Base-by-base conservation (phyloP, 108 stramenopile species). In the Nitzschia inconspicua region DNA sequence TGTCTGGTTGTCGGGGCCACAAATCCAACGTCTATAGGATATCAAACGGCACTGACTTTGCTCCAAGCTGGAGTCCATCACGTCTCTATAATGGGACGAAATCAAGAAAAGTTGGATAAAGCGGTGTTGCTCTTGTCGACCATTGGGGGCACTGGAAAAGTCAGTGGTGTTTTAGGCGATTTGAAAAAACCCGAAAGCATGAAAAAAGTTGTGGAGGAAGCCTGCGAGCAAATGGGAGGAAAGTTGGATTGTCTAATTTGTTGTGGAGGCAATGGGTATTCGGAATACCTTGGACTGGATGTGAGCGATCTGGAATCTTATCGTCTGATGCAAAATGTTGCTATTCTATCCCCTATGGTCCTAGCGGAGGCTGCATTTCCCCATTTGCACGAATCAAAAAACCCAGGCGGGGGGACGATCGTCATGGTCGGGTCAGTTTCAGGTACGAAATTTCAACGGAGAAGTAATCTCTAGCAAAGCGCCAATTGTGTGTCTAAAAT, bases 281-380 rank as follows among this genome's bases (percentile, higher is more conserved):
- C 61, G 24, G 61, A 63, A 22, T 63, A 63, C 24, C 46, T 63
- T 22, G 61, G 61, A 9, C 61, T 49, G 4, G 48, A 50, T 1
- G 61, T 34, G 9, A 34, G 22, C 0, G 61, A 63, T 19, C 48
- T 27, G 11, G 37, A 47, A 36, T 44, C 61, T 8, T 63, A 63
- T 50, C 61, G 61, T 3, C 35, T 50, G 19, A 63, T 50, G 61
- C 36, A 63, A n/a, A 36, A 63, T 31, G 61, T 63, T 19, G 61
- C 47, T 24, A 48, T 63, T n/a, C 20, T 63, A 24, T 63, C 61
- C 18, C 61, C 61, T 23, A 44, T 63, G 29, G 25, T 63, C 18
- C 14, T 63, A 34, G 34, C 48, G 9, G 48, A 50, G 35, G 61
- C 61, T 8, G 32, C 36, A 3, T 24, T 24, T 22, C 48, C 61